A percentile compares a stretch with the other conserved stretches of the same genome.
Conservation (phyloP, 1,284 basidiomycete genomes). For the Trametes hirsuta region DNA sequence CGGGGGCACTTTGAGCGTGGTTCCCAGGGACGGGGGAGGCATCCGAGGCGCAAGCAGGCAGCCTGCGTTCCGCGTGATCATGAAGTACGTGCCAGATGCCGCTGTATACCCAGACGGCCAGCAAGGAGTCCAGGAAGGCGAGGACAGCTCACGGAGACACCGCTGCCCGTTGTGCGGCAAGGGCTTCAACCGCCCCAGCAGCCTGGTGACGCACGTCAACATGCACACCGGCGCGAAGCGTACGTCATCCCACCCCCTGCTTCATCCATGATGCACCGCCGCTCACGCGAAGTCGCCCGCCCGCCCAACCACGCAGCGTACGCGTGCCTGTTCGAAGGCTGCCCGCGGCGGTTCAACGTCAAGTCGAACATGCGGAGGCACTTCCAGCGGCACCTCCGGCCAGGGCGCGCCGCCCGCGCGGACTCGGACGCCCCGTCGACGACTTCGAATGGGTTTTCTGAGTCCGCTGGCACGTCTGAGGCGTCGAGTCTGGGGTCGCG, state of each 20-base stretch:
- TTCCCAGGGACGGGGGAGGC: not conserved
- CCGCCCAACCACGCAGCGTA: conserved; percentile 38
- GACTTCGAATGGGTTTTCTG: not conserved
- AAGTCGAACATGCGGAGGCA: conserved; percentile 50
- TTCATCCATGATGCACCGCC: not conserved
- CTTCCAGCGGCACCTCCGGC: conserved; percentile 38
- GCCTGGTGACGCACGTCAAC: conserved; percentile 45
- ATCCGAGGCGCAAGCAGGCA: not conserved
- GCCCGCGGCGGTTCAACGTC: conserved; percentile 44
- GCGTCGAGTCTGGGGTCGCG: not conserved
- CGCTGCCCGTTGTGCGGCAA: conserved; percentile 43
- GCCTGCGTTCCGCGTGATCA: not conserved
- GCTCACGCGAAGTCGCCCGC: too few relatives aligned
- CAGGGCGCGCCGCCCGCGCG: not conserved
- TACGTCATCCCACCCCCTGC: conserved; percentile 29
- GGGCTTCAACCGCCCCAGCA: conserved; percentile 47
- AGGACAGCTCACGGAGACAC: conserved; percentile 34
- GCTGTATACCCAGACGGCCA: too few relatives aligned
- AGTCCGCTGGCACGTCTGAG: too few relatives aligned
- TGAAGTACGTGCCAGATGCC: not conserved
- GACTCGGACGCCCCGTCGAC: not conserved
- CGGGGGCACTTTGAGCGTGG: not conserved
- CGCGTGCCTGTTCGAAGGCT: conserved; percentile 41
- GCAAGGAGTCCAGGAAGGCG: too few relatives aligned
- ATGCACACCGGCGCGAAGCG: conserved; percentile 47